These are phyloP conservation scores for Hypomyces perniciosus DNA, from an alignment of 2,329 filamentous ascomycete genomes.

Conservation along the genomic window DNA sequence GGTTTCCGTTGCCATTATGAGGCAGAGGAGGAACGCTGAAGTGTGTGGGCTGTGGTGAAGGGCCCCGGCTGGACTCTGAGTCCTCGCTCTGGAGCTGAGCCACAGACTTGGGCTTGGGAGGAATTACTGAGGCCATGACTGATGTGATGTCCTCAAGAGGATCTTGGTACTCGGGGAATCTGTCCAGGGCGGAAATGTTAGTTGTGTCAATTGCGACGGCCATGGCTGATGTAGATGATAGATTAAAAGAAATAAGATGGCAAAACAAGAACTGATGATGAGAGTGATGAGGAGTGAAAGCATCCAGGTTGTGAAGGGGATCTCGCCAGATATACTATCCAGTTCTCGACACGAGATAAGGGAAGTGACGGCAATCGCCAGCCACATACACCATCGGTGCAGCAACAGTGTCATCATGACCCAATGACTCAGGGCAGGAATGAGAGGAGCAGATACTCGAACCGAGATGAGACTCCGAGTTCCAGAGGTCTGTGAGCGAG, in stretches of 20 bases:
- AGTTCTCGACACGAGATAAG: too few relatives aligned
- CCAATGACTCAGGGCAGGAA: background rate
- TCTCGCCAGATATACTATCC: too few relatives aligned
- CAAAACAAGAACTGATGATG: background rate
- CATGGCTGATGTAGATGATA: background rate
- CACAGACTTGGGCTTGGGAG: conserved; percentile 36
- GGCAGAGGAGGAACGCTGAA: conserved; percentile 61
- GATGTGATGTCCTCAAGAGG: conserved; percentile 26
- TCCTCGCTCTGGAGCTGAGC: conserved; percentile 36
- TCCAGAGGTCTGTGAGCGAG: background rate
- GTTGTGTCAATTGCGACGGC: conserved; percentile 18
- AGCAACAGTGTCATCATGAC: too few relatives aligned
- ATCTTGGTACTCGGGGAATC: conserved; percentile 41
- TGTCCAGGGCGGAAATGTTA: conserved; percentile 35
- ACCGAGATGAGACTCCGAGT: background rate
- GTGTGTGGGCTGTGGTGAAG: conserved; percentile 85
- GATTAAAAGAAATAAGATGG: background rate
- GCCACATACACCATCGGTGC: too few relatives aligned
- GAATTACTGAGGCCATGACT: conserved; percentile 24
- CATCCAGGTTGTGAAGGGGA: background rate
- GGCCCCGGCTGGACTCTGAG: conserved; percentile 50
- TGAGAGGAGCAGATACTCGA: background rate
- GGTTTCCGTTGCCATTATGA: conserved; percentile 55
- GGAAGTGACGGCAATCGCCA: too few relatives aligned
- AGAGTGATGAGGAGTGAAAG: background rate